Conservation (phyloP, 352 stramenopile genomes). For the Pythium volutum region DNA sequence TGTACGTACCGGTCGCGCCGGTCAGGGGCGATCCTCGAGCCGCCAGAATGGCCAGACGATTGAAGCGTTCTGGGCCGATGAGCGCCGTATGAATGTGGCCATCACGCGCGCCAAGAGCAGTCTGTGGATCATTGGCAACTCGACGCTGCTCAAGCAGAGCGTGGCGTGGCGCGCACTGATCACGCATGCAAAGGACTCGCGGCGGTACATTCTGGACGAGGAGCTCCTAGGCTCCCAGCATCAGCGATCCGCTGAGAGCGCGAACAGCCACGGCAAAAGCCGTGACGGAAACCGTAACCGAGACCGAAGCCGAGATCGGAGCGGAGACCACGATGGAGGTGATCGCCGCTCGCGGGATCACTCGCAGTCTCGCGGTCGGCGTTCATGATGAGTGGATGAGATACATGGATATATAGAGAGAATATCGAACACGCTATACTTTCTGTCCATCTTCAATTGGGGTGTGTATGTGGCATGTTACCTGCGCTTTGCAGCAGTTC, state of each 20-base stretch:
- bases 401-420: conserved; percentile 20
- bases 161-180: conserved; percentile 66
- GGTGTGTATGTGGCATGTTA: too few species aligned
- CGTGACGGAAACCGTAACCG: background rate
- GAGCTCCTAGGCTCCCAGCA: conserved; percentile 6
- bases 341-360: conserved; percentile 2
- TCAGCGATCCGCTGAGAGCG: background rate
- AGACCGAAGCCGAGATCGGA: background rate
- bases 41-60: conserved; percentile 28
- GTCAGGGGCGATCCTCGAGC: conserved; percentile 58
- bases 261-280: background rate
- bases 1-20: conserved; percentile 90
- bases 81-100: conserved; percentile 98
- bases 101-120: conserved; percentile 97
- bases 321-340: conserved; percentile 1
- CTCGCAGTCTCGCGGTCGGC: background rate
- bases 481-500: too few species aligned
- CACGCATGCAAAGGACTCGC: conserved; percentile 51
- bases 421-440: conserved; percentile 5
- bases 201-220: conserved; percentile 43
- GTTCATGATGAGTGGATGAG: conserved; percentile 4
- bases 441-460: conserved; percentile 10
- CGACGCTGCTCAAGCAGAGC: conserved; percentile 62
- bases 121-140: conserved; percentile 86
- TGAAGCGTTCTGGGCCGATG: conserved; percentile 94